A percentile compares a stretch with the other conserved stretches of the same genome.
phyloP scores from a whole-genome alignment of 441 rosid genomes.

The Brassica hybrid region DNA sequence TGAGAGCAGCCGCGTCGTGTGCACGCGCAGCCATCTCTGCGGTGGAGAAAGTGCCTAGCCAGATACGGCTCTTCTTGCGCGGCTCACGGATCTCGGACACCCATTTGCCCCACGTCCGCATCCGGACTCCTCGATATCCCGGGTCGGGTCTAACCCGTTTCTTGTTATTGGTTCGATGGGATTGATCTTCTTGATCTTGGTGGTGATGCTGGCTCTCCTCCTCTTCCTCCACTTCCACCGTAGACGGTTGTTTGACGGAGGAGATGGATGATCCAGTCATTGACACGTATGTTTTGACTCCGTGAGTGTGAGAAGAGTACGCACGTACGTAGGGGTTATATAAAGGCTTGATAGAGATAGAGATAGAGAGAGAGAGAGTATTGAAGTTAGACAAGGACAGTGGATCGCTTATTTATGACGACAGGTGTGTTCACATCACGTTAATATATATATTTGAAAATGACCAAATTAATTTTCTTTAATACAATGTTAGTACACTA shows the following conservation, averaged over 20 bases:
- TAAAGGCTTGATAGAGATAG: constrained; percentile 12
- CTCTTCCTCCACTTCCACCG: neutral
- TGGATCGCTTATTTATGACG: constrained; percentile 27
- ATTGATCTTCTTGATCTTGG: constrained; percentile 4
- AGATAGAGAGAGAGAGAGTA: neutral
- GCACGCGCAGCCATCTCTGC: constrained; percentile 10
- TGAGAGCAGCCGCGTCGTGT: constrained; percentile 10
- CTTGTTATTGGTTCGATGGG: constrained; percentile 31
- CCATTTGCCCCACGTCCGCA: constrained; percentile 85
- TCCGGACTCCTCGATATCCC: constrained; percentile 69
- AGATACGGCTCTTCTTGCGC: constrained; percentile 73
- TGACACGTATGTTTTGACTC: constrained; percentile 37
- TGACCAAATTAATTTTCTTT: constrained; percentile 5
- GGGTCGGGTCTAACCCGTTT: constrained; percentile 46
- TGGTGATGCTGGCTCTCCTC: constrained; percentile 4
- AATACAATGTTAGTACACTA: constrained; percentile 10
- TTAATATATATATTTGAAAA: constrained; percentile 9
- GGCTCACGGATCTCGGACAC: constrained; percentile 88
- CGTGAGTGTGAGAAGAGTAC: constrained; percentile 19
- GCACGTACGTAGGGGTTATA: constrained; percentile 31
- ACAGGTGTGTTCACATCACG: constrained; percentile 30
- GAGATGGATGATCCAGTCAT: constrained; percentile 23
- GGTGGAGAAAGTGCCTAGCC: constrained; percentile 49
- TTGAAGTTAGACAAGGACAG: constrained; percentile 36
- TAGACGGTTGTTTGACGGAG: constrained; percentile 14